Evolutionary conservation across 495 filamentous ascomycete genomes (phyloP).

Genomic region (Umbilicaria muhlenbergii): DNA sequence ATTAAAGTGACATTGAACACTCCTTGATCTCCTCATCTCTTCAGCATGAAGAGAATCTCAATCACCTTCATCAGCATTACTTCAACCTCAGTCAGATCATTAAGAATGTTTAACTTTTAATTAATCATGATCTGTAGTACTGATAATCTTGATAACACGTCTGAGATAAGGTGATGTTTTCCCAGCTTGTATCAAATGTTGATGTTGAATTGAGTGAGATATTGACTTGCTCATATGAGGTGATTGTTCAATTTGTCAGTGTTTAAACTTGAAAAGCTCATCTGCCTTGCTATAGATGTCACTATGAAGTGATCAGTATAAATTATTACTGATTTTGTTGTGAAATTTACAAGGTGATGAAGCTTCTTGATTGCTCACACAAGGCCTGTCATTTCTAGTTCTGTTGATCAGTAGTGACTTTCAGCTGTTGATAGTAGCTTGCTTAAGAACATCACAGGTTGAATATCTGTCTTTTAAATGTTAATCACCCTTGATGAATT

Average conservation of each 20-base stretch:
- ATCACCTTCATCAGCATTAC: too few relatives aligned
- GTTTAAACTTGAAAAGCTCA: background rate
- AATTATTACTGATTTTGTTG: background rate
- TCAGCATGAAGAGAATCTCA: too few relatives aligned
- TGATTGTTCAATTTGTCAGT: constrained; percentile 1
- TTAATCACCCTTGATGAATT: background rate
- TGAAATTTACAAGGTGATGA: background rate
- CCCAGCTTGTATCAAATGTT: background rate
- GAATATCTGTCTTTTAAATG: background rate
- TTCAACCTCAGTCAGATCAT: too few relatives aligned
- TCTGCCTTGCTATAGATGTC: background rate
- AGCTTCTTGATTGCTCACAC: constrained; percentile 2
- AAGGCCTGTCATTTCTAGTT: constrained; percentile 3
- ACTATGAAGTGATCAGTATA: constrained; percentile 1
- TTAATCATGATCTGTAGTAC: too few relatives aligned
- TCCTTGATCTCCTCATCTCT: too few relatives aligned
- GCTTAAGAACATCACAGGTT: constrained; percentile 5
- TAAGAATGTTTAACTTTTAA: too few relatives aligned
- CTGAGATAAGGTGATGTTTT: background rate
- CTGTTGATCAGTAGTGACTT: constrained; percentile 2
- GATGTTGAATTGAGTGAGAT: background rate
- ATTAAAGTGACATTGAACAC: too few relatives aligned
- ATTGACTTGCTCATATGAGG: background rate
- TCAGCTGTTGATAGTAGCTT: background rate
- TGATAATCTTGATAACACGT: background rate